Conservation (phyloP, 257 asterid genomes). For the Handroanthus guayacan region DNA sequence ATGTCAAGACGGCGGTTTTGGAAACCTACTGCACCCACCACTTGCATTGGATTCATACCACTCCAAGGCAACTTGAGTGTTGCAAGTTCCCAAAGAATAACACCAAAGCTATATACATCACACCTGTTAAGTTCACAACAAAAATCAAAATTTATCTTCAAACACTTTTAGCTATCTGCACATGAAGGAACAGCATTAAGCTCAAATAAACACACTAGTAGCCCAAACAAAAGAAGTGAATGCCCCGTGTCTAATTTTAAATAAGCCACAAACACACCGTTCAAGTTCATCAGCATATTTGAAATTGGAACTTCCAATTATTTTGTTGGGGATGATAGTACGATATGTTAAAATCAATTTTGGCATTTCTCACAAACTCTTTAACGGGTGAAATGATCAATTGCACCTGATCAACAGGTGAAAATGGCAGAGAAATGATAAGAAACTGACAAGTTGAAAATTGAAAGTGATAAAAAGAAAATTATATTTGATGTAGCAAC, state of each 20-base stretch:
- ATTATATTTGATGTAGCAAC: not conserved
- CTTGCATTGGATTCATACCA: conserved; percentile 99
- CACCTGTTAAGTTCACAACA: conserved; percentile 64
- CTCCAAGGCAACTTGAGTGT: conserved; percentile 96
- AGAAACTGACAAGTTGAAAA: not conserved
- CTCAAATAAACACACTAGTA: not conserved
- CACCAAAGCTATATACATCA: conserved; percentile 96
- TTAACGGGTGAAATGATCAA: not conserved
- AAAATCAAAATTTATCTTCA: not conserved
- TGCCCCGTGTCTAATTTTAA: not conserved
- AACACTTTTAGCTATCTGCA: not conserved
- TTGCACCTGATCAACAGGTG: not conserved
- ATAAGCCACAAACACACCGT: not conserved
- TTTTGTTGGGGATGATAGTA: conserved; percentile 1
- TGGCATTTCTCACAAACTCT: conserved; percentile 4
- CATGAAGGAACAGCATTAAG: not conserved
- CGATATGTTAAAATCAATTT: conserved; percentile 11
- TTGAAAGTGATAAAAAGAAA: not conserved
- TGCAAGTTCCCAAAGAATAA: conserved; percentile 97
- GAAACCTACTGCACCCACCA: conserved; percentile 99
- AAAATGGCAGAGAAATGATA: not conserved
- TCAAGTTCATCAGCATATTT: conserved; percentile 15
- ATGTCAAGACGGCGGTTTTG: conserved; percentile 97
- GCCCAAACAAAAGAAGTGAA: no score
- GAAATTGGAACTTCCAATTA: not conserved